A percentile compares a stretch with the other conserved stretches of the same genome.
phyloP scores from a whole-genome alignment of 1,284 basidiomycete species.

The Ganoderma sinense region DNA sequence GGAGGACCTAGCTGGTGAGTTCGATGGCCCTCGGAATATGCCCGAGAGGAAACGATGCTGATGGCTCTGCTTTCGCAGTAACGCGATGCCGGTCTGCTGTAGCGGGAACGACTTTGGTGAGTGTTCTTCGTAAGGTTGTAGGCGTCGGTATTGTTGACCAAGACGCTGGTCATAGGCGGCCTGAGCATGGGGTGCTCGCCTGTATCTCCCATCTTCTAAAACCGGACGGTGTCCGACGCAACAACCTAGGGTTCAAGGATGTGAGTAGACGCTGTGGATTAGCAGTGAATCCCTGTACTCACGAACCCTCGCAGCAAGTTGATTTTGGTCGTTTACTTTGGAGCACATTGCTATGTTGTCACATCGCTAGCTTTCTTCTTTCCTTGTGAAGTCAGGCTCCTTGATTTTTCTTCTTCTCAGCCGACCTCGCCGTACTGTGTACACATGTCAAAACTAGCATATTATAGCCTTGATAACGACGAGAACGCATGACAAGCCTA shows the following conservation, averaged over 20 bases:
- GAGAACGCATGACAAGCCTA: not conserved
- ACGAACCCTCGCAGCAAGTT: not conserved
- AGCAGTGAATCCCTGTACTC: not conserved
- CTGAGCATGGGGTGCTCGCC: slow-evolving; percentile 22
- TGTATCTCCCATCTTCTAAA: slow-evolving; percentile 11
- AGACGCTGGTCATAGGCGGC: slow-evolving; percentile 6
- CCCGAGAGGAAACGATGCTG: not conserved
- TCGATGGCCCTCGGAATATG: not conserved
- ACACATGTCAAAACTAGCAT: slow-evolving; percentile 1
- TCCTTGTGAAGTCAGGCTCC: slow-evolving; percentile 11
- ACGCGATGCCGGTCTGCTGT: slow-evolving; percentile 25
- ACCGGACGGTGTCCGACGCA: not conserved
- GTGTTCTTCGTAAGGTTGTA: not conserved
- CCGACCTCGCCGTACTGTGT: slow-evolving; percentile 26
- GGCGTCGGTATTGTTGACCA: not conserved
- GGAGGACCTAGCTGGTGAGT: slow-evolving; percentile 33
- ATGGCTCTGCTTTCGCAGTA: not conserved
- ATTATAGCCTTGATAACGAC: too few relatives aligned
- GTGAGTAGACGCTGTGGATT: slow-evolving; percentile 3
- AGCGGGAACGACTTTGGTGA: slow-evolving; percentile 22
- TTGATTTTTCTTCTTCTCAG: slow-evolving; percentile 16
- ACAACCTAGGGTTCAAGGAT: not conserved
- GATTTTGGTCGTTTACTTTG: not conserved
- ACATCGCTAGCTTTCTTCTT: slow-evolving; percentile 23
- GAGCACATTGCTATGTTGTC: slow-evolving; percentile 3